Evolutionary conservation across 139 green algal genomes (phyloP).

Genomic region (Ettlia oleoabundans): DNA sequence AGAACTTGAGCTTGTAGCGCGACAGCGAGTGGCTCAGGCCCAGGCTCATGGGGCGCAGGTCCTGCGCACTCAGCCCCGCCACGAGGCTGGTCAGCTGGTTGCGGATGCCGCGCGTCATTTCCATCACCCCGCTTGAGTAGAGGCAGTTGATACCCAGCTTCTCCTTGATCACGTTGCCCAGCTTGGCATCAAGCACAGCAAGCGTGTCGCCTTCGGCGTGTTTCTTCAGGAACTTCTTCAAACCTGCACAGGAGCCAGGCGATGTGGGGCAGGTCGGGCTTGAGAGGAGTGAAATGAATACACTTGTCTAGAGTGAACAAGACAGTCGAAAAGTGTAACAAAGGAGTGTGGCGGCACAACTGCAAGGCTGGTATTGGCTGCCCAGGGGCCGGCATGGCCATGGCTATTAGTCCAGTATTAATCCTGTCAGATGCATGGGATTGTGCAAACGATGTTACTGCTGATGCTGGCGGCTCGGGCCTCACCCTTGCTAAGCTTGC

Average conservation of each 20-base stretch:
- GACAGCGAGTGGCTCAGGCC: slow-evolving; percentile 96
- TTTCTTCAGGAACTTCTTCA: slow-evolving; percentile 99
- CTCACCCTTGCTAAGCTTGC: slow-evolving; percentile 94
- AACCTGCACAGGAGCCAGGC: slow-evolving; percentile 53
- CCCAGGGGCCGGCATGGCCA: too few relatives aligned
- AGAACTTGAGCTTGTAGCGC: slow-evolving; percentile 99
- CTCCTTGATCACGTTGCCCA: slow-evolving; percentile 97
- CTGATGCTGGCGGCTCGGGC: background rate
- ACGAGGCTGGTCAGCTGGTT: slow-evolving; percentile 91
- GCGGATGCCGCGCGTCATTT: slow-evolving; percentile 91
- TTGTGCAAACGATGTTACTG: background rate
- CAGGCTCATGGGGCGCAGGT: slow-evolving; percentile 94
- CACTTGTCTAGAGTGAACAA: background rate
- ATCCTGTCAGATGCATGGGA: too few relatives aligned
- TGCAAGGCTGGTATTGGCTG: too few relatives aligned
- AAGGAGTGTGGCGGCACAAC: too few relatives aligned
- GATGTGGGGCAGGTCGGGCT: too few relatives aligned
- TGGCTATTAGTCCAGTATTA: too few relatives aligned
- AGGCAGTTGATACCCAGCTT: slow-evolving; percentile 97
- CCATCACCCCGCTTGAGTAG: slow-evolving; percentile 79
- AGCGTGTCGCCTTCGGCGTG: slow-evolving; percentile 90
- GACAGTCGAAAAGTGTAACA: too few relatives aligned
- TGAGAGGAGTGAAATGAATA: background rate
- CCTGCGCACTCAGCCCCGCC: slow-evolving; percentile 71
- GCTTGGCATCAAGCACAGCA: slow-evolving; percentile 95